phyloP scores from a whole-genome alignment of 1,284 basidiomycete species.

The Singerocomus inundabilis region DNA sequence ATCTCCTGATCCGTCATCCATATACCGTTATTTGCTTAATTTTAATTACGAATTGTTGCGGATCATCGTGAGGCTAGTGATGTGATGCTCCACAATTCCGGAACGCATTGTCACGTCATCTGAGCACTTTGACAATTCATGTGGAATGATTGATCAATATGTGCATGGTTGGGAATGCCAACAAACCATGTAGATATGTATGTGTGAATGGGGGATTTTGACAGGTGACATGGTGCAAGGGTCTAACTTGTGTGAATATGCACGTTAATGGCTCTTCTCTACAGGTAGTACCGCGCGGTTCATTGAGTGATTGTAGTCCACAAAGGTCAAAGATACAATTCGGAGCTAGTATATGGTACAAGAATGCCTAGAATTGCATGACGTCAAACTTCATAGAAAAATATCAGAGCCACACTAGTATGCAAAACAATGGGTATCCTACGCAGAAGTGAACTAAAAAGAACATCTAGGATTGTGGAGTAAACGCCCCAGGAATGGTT shows the following conservation, averaged over 20 bases:
- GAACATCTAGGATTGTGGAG: constrained; percentile 14
- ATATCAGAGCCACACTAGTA: neutral
- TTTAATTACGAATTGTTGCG: constrained; percentile 15
- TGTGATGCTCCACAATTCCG: neutral
- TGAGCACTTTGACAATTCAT: no score
- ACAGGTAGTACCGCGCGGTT: neutral
- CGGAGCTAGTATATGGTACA: neutral
- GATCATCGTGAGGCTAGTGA: neutral
- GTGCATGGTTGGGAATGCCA: no score
- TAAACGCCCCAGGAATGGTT: constrained; percentile 29
- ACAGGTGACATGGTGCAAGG: no score
- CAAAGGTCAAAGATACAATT: neutral
- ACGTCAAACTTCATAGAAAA: neutral
- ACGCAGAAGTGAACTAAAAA: neutral
- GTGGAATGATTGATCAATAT: no score
- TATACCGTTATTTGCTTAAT: constrained; percentile 32
- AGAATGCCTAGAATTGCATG: neutral
- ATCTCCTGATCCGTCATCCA: constrained; percentile 9
- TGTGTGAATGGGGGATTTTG: no score
- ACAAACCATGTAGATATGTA: no score
- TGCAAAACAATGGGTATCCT: constrained; percentile 1
- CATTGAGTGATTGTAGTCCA: no score
- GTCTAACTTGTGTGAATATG: no score
- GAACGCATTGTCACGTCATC: no score
- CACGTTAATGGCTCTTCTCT: neutral